Base-by-base conservation (phyloP, 164 flowering plant species). In the Stephania japonica region DNA sequence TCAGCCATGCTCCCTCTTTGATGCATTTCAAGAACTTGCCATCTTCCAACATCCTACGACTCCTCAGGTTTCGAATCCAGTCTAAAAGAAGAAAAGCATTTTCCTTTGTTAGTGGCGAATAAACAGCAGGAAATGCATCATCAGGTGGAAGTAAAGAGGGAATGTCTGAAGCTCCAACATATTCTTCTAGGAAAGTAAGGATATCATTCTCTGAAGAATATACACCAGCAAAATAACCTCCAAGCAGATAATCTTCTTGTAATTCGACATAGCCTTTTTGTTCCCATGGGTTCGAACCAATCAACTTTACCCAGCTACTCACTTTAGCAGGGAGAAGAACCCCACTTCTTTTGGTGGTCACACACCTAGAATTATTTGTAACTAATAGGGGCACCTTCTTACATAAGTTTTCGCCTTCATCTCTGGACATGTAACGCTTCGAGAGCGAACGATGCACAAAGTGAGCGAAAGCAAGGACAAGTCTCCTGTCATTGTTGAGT, bases 311-410 rank as follows among this genome's bases (percentile, higher is more conserved):
- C 96, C 93, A 90, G 50, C 82, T 85, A 75, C 93, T 89, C 56
- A 80, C 89, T 50, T 75, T 80, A 7, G 89, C 87, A 47, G 96
- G 90, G 14, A 90, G 89, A 73, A 87, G 88, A 76, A 90, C 80
- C 21, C 82, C 83, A 13, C 62, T 76, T 63, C 81, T 42, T 1
- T 0, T 6, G 18, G 44, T 72, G 26, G 24, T 71, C 50, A 84
- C 81, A 67, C 13, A 8, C 0, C 88, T 87, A 73, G 86, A 84
- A 24, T 70, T 84, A 77, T 85, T 81, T 2, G 86, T 78, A 10
- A 89, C 82, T 2, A 87, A 78, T 5, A 89, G 76, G 9, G 89
- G 91, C 85, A 86, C 76, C 5, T 12, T 42, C 21, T 59, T 18
- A 73, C 87, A 86, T 27, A 87, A 69, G 18, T 19, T 1, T n/a